phyloP scores from a whole-genome alignment of 148 eudicot species.

The Chenopodium formosanum region DNA sequence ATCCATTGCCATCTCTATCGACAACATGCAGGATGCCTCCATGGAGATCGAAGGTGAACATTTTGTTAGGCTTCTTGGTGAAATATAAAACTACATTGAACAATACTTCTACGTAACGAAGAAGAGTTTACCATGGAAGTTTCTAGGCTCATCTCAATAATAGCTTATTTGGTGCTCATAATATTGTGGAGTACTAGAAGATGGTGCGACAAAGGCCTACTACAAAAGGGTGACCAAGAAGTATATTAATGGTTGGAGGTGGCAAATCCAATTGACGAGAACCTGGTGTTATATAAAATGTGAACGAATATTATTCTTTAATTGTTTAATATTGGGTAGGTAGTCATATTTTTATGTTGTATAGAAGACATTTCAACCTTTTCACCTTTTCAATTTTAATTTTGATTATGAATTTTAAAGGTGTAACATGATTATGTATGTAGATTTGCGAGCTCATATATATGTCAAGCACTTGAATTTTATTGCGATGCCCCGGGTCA shows the following conservation, averaged over 20 bases:
- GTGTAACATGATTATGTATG: background rate
- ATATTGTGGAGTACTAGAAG: conserved; percentile 60
- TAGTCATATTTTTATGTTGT: no score
- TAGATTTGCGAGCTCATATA: background rate
- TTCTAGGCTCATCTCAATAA: conserved; percentile 58
- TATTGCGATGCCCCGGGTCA: no score
- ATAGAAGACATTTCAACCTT: conserved; percentile 8
- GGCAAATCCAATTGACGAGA: conserved; percentile 54
- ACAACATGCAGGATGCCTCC: no score
- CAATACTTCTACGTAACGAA: conserved; percentile 56
- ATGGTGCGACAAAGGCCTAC: conserved; percentile 55
- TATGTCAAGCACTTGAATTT: no score
- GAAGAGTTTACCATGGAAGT: conserved; percentile 82
- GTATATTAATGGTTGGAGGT: conserved; percentile 79
- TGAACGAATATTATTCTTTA: conserved; percentile 5
- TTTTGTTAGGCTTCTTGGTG: conserved; percentile 69
- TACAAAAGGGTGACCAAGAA: conserved; percentile 73
- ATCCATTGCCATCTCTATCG: no score
- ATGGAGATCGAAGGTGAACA: conserved; percentile 25
- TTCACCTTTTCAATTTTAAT: background rate
- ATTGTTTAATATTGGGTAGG: background rate
- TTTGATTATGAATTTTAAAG: background rate
- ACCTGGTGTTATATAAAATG: conserved; percentile 39
- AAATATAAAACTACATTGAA: conserved; percentile 60
- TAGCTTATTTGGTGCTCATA: conserved; percentile 58